Percentiles rank a stretch among this genome's conserved stretches.
These are phyloP conservation scores for Lichtheimia ornata DNA, from an alignment of 371 early-diverging fungal species.

Conservation along the genomic window DNA sequence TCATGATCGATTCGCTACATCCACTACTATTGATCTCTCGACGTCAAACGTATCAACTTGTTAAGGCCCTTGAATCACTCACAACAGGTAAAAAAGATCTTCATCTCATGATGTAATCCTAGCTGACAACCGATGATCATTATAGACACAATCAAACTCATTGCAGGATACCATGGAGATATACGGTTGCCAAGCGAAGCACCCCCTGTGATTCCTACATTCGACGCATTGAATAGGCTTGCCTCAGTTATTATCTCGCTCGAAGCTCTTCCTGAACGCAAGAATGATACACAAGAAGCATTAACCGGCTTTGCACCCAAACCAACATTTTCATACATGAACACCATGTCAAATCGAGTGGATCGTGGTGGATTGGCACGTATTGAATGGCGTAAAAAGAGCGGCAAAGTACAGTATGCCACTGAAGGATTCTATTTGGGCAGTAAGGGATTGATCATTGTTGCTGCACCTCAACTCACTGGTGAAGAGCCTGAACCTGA, in stretches of 20 bases:
- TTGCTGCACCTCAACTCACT: conserved; percentile 23
- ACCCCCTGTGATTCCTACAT: conserved; percentile 8
- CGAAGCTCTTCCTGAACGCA: conserved; percentile 28
- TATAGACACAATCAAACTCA: conserved; percentile 32
- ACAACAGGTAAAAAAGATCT: conserved; percentile 29
- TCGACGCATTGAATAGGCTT: conserved; percentile 33
- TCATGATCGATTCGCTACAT: conserved; percentile 41
- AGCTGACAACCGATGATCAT: neutral
- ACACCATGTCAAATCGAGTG: conserved; percentile 28
- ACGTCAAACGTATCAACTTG: conserved; percentile 37
- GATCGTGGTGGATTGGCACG: conserved; percentile 33
- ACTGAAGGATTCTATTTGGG: conserved; percentile 26
- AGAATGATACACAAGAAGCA: conserved; percentile 34
- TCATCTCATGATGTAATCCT: neutral
- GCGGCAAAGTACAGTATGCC: conserved; percentile 46
- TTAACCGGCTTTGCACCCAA: conserved; percentile 45
- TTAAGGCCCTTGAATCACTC: conserved; percentile 37
- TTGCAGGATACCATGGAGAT: conserved; percentile 36
- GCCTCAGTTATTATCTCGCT: conserved; percentile 34
- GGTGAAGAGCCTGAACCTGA: conserved; percentile 15
- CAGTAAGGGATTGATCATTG: conserved; percentile 17
- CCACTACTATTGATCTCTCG: conserved; percentile 31
- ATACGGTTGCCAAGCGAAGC: conserved; percentile 16
- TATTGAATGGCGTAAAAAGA: conserved; percentile 49
- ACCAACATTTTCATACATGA: conserved; percentile 45